phyloP scores from a whole-genome alignment of 2,329 filamentous ascomycete species.

The Cryphonectria nitschkei region DNA sequence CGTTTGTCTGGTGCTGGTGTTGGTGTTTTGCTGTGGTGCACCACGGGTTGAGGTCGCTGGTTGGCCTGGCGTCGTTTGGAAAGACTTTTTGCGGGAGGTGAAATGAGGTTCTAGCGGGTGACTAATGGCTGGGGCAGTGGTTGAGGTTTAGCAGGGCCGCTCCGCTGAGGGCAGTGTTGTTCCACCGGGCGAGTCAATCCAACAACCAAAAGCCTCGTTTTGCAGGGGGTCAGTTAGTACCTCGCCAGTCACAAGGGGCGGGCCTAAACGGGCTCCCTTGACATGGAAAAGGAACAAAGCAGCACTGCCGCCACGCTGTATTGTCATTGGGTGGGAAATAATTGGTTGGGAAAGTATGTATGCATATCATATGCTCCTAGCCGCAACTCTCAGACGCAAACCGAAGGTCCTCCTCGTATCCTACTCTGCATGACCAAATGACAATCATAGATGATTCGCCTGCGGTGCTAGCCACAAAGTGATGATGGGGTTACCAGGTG shows the following conservation, averaged over 20 bases:
- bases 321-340: neutral
- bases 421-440: neutral
- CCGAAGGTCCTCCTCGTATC: neutral
- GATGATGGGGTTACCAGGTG: neutral
- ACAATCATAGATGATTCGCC: neutral
- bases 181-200: slow-evolving; percentile 9
- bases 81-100: slow-evolving; percentile 19
- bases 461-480: neutral
- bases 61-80: neutral
- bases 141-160: slow-evolving; percentile 10
- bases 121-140: slow-evolving; percentile 19
- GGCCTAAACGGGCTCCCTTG: neutral
- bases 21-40: slow-evolving; percentile 10
- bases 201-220: neutral
- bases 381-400: neutral
- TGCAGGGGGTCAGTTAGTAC: neutral
- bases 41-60: neutral
- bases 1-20: slow-evolving; percentile 14
- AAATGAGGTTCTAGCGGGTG: slow-evolving; percentile 19
- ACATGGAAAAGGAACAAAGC: neutral
- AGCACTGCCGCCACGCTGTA: neutral
- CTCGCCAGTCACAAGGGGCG: neutral
- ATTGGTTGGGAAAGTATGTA: neutral
- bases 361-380: neutral
- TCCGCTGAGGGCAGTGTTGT: slow-evolving; percentile 3